phyloP scores from a whole-genome alignment of 208 protist species.

The Vickermania ingenoplastis region DNA sequence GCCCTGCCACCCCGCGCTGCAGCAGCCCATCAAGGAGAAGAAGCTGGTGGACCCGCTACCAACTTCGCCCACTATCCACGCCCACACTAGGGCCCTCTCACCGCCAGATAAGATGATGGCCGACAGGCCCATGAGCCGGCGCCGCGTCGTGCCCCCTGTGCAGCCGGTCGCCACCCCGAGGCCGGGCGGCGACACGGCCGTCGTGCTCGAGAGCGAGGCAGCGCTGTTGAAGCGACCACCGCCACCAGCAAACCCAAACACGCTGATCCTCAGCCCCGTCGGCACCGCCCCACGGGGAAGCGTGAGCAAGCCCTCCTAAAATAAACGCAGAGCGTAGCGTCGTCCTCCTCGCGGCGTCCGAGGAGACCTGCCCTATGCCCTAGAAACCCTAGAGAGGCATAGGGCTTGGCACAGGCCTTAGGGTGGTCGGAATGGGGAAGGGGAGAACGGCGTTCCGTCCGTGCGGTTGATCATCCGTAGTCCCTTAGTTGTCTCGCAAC shows the following conservation, averaged over 20 bases:
- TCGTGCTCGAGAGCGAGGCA: neutral
- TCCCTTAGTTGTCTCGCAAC: too few species aligned
- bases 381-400: too few species aligned
- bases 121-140: neutral
- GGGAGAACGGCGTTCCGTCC: too few species aligned
- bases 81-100: neutral
- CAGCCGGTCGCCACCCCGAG: neutral
- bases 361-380: too few species aligned
- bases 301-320: too few species aligned
- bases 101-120: neutral
- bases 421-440: too few species aligned
- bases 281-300: too few species aligned
- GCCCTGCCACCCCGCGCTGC: neutral
- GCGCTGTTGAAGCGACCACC: neutral
- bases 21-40: neutral
- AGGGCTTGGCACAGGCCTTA: too few species aligned
- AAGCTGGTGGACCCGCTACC: neutral
- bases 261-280: neutral
- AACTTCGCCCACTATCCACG: neutral
- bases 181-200: neutral
- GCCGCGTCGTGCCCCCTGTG: neutral
- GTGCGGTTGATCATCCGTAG: too few species aligned
- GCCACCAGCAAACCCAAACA: neutral
- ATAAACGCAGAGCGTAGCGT: too few species aligned
- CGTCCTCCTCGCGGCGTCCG: too few species aligned